These are phyloP conservation scores for Colletotrichum tamarilloi DNA, from an alignment of 2,329 filamentous ascomycete genomes.

Conservation along the genomic window DNA sequence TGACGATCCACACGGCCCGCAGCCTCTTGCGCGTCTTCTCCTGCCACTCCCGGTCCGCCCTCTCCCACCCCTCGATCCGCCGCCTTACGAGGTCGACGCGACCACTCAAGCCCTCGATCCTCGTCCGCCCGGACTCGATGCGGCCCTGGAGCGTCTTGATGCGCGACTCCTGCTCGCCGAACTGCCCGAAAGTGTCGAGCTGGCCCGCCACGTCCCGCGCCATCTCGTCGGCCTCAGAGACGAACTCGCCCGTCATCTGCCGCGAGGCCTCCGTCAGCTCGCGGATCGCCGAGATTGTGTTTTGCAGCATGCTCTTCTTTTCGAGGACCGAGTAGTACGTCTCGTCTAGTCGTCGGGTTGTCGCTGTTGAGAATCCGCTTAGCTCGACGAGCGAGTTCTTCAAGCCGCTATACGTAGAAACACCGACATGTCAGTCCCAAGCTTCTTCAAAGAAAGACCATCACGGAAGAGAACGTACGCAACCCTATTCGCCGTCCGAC, in stretches of 20 bases:
- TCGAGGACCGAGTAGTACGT: conserved; percentile 80
- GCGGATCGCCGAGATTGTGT: conserved; percentile 72
- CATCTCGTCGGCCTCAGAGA: conserved; percentile 67
- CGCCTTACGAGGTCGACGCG: conserved; percentile 73
- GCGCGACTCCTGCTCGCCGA: conserved; percentile 72
- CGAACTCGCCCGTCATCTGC: conserved; percentile 69
- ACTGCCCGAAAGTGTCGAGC: conserved; percentile 69
- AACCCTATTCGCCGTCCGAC: conserved; percentile 50
- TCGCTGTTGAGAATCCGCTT: conserved; percentile 68
- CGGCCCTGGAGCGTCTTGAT: conserved; percentile 72
- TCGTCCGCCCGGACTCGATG: conserved; percentile 68
- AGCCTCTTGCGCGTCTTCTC: conserved; percentile 73
- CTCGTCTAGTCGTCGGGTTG: conserved; percentile 76
- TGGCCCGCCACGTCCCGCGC: conserved; percentile 70
- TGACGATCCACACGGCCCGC: conserved; percentile 72
- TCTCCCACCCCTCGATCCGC: conserved; percentile 75
- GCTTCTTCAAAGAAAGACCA: neutral
- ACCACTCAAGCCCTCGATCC: conserved; percentile 68
- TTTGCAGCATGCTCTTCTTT: conserved; percentile 72
- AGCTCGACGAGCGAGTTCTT: conserved; percentile 65
- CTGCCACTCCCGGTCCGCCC: conserved; percentile 74
- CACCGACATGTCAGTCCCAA: neutral
- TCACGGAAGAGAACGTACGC: conserved; percentile 47
- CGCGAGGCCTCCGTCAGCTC: conserved; percentile 73
- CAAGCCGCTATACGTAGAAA: conserved; percentile 54